Percentiles rank a stretch among this genome's conserved stretches.
Conservation (phyloP, 2,329 filamentous ascomycete genomes). For the Aspergillus pseudonomiae region DNA sequence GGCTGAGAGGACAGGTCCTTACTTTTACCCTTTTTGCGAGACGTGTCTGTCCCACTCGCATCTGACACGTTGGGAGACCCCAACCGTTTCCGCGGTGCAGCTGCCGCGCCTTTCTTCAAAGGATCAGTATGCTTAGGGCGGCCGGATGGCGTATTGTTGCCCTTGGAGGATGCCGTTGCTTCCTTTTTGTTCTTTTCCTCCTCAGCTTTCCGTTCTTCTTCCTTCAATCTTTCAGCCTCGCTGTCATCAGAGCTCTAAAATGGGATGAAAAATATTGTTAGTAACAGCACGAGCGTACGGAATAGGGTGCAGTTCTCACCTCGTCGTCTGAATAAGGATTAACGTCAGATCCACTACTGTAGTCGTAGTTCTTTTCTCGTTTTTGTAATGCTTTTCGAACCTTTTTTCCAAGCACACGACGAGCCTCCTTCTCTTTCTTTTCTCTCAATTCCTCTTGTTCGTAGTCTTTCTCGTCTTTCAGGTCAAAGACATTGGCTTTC, state of each 20-base stretch:
- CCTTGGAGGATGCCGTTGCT: conserved; percentile 67
- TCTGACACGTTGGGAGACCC: conserved; percentile 88
- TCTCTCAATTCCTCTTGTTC: conserved; percentile 70
- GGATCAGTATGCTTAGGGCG: conserved; percentile 57
- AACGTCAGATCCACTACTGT: conserved; percentile 69
- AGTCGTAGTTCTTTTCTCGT: conserved; percentile 83
- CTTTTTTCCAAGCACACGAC: conserved; percentile 73
- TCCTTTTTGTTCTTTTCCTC: conserved; percentile 58
- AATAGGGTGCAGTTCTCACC: conserved; percentile 36
- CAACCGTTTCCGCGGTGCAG: conserved; percentile 73
- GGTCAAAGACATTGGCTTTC: conserved; percentile 83
- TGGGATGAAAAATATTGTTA: conserved; percentile 26
- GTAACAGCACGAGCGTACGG: conserved; percentile 7
- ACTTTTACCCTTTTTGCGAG: conserved; percentile 77
- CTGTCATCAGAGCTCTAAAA: conserved; percentile 63
- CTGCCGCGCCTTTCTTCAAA: conserved; percentile 53
- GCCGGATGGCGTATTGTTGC: conserved; percentile 67
- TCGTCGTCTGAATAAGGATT: conserved; percentile 61
- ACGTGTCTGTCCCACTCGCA: conserved; percentile 87
- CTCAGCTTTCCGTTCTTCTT: conserved; percentile 62
- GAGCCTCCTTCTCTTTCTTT: conserved; percentile 65
- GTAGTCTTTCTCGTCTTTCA: conserved; percentile 69
- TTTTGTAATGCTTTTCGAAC: conserved; percentile 80
- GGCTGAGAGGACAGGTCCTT: conserved; percentile 53
- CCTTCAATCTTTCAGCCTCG: conserved; percentile 64